phyloP scores from a whole-genome alignment of 2,329 filamentous ascomycete genomes.

The Metarhizium rileyi region DNA sequence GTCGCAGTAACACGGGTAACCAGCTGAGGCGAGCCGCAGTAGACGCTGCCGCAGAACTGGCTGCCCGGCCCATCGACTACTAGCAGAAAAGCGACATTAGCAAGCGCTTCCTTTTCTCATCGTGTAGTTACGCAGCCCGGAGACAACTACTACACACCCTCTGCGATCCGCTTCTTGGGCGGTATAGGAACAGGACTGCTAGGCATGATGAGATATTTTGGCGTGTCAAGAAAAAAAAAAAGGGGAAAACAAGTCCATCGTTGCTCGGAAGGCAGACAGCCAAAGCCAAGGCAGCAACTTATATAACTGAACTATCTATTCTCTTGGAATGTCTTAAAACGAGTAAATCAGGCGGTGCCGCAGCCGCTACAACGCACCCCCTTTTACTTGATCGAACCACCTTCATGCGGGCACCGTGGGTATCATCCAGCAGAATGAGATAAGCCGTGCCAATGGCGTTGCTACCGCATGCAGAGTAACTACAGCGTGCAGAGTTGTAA shows the following conservation, averaged over 20 bases:
- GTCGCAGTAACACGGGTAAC: background rate
- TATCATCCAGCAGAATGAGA: background rate
- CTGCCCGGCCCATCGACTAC: constrained; percentile 5
- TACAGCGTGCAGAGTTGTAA: background rate
- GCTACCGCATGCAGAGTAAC: background rate
- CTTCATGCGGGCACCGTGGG: too few species aligned
- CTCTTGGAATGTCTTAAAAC: too few species aligned
- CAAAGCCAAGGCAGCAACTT: background rate
- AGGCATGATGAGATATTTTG: constrained; percentile 1
- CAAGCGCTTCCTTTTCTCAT: background rate
- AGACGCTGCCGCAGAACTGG: constrained; percentile 8
- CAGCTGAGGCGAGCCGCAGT: constrained; percentile 8
- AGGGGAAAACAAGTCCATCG: background rate
- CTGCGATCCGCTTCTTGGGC: background rate
- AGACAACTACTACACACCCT: background rate
- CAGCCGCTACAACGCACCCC: too few species aligned
- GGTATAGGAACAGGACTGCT: background rate
- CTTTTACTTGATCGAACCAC: too few species aligned
- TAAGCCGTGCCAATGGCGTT: background rate
- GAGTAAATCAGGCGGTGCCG: too few species aligned
- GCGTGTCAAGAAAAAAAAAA: background rate
- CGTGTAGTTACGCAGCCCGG: background rate
- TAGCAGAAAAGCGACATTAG: background rate
- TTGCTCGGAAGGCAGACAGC: background rate
- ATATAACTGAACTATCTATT: too few species aligned